Evolutionary conservation across 148 eudicot species (phyloP).

Genomic region (Amaranthus cruentus): DNA sequence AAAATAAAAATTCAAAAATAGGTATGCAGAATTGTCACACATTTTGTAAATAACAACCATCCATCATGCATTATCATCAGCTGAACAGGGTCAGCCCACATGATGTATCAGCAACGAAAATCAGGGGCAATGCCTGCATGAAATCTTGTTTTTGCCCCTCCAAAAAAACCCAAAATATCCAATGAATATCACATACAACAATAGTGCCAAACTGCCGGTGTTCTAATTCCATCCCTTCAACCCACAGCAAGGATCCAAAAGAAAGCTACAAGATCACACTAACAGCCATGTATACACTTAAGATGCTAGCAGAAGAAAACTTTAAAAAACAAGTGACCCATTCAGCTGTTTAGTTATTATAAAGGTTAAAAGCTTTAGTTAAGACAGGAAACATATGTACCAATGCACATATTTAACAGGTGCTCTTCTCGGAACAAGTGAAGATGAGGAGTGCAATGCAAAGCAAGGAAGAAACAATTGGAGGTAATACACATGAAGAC

Average conservation of each 20-base stretch:
- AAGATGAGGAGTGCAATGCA: constrained; percentile 54
- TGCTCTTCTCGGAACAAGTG: constrained; percentile 63
- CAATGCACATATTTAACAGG: constrained; percentile 33
- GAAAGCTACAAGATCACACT: no score
- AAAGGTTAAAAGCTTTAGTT: no score
- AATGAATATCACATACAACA: neutral
- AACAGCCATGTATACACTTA: no score
- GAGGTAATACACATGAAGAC: constrained; percentile 27
- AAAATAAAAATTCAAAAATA: neutral
- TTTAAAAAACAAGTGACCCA: no score
- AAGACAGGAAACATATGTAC: neutral
- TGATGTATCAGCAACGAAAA: neutral
- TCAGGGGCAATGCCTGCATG: neutral
- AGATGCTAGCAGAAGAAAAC: no score
- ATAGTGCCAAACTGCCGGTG: neutral
- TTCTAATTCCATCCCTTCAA: neutral
- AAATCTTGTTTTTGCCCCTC: neutral
- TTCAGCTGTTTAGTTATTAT: no score
- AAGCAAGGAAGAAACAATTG: constrained; percentile 36
- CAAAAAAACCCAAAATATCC: neutral
- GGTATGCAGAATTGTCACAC: neutral
- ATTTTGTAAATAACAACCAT: neutral
- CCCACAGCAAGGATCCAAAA: no score
- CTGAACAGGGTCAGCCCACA: neutral
- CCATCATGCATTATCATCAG: neutral